Base-by-base conservation (phyloP, 805 yeast genomes). In the Priceomyces carsonii region DNA sequence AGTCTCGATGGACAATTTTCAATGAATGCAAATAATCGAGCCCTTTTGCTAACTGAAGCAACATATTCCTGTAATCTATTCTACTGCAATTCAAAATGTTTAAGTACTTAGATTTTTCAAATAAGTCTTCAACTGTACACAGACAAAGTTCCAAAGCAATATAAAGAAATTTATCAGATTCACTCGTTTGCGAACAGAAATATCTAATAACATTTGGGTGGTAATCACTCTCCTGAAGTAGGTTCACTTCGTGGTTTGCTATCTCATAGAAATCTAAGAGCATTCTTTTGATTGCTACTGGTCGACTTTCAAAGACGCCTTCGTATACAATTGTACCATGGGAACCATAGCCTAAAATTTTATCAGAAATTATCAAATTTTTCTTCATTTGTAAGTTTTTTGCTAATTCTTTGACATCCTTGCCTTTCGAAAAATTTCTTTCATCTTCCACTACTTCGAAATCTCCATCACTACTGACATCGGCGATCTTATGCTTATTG, bases 271-370 rank as follows among this genome's bases (percentile, higher is more conserved):
- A 93, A 55, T 90, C 96, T 23, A 90, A 71, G 35, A 93, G 66
- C 95, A 93, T 86, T 50, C 98, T 67, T 57, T 93, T 93, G 5
- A 93, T 95, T 0, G 99, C 99, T 5, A 93, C 99, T 1, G 95
- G 96, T 38, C 99, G 73, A 47, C 80, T 82, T 53, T 91, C 96
- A 63, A 90, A 93, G 4, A 78, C 75, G 0, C 99, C 99, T 53
- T 82, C 79, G 54, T 80, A 88, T 1, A 93, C 99, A 18, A 91
- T 88, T 0, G 99, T 93, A 18, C 99, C 99, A 48, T 90, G 96
- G 1, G 96, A 87, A 1, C 99, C 99, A 56, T 87, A 88, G 1
- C 99, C 99, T 33, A 93, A 63, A n/a, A 89, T 74, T 18, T 73
- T 77, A 43, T 84, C 84, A 0, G 95, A 77, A 3, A 91, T 75